Percentiles rank a stretch among this genome's conserved stretches.
phyloP scores from a whole-genome alignment of 2,329 filamentous ascomycete species.

The Whalleya microplaca region DNA sequence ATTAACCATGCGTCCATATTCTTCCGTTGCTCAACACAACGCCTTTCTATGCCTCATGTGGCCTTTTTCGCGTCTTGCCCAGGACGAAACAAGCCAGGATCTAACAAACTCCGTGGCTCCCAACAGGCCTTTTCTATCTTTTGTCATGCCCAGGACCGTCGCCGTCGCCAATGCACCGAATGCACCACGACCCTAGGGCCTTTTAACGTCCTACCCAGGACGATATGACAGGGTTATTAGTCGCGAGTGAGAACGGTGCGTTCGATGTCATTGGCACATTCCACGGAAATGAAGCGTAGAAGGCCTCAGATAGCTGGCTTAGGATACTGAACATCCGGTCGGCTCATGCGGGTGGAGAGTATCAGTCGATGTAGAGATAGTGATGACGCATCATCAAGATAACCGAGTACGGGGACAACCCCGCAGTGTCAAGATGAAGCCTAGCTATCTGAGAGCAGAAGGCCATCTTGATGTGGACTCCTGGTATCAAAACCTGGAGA shows the following conservation, averaged over 20 bases:
- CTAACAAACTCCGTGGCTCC: conserved; percentile 13
- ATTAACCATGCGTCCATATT: conserved; percentile 16
- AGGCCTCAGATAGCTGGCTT: neutral
- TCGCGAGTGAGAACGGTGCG: neutral
- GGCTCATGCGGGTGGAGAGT: no score
- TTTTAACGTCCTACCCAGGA: conserved; percentile 39
- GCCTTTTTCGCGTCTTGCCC: conserved; percentile 42
- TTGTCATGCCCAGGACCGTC: conserved; percentile 33
- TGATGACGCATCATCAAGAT: no score
- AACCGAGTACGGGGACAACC: no score
- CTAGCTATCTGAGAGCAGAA: no score
- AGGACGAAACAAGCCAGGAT: conserved; percentile 35
- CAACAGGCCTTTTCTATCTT: conserved; percentile 28
- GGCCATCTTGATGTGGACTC: no score
- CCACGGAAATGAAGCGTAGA: neutral
- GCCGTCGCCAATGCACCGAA: conserved; percentile 22
- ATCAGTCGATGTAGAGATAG: no score
- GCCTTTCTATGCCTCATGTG: conserved; percentile 7
- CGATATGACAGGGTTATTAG: conserved; percentile 17
- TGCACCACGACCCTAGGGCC: conserved; percentile 27
- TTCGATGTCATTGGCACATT: neutral
- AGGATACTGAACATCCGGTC: no score
- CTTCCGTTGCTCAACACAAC: conserved; percentile 16
- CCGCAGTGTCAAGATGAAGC: no score
- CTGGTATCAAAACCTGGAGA: no score